These are phyloP conservation scores for Trifolium dubium DNA, from an alignment of 306 rosid species.

Conservation along the genomic window DNA sequence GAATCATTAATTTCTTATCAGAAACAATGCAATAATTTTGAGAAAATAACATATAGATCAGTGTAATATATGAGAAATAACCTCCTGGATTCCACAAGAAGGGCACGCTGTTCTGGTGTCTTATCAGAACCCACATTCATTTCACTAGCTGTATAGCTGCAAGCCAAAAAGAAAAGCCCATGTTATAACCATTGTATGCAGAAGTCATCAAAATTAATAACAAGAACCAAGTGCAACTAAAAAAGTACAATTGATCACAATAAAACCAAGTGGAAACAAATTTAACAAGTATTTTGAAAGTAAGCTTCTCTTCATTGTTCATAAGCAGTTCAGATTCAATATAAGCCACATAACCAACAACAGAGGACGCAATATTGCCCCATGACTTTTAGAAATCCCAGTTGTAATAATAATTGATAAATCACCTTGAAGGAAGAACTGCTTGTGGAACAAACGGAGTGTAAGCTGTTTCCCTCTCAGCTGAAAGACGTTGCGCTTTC, in stretches of 20 bases:
- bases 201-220: constrained; percentile 26
- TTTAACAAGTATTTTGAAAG: constrained; percentile 17
- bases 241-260: constrained; percentile 34
- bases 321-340: constrained; percentile 22
- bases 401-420: constrained; percentile 17
- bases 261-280: constrained; percentile 30
- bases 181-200: constrained; percentile 28
- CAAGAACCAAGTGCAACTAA: constrained; percentile 12
- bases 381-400: constrained; percentile 30
- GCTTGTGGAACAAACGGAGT: constrained; percentile 86
- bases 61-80: constrained; percentile 42
- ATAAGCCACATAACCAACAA: constrained; percentile 22
- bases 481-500: constrained; percentile 97
- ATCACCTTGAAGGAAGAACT: constrained; percentile 79
- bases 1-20: constrained; percentile 10
- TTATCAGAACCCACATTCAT: constrained; percentile 60
- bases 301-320: constrained; percentile 7
- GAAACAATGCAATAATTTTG: constrained; percentile 25
- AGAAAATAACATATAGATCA: constrained; percentile 17
- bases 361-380: constrained; percentile 15
- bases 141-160: constrained; percentile 85
- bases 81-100: constrained; percentile 92
- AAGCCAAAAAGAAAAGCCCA: constrained; percentile 32
- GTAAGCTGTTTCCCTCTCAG: constrained; percentile 97
- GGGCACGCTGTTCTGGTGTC: constrained; percentile 79